Evolutionary conservation across 805 yeast genomes (phyloP).

Genomic region (Kluyveromyces siamensis): DNA sequence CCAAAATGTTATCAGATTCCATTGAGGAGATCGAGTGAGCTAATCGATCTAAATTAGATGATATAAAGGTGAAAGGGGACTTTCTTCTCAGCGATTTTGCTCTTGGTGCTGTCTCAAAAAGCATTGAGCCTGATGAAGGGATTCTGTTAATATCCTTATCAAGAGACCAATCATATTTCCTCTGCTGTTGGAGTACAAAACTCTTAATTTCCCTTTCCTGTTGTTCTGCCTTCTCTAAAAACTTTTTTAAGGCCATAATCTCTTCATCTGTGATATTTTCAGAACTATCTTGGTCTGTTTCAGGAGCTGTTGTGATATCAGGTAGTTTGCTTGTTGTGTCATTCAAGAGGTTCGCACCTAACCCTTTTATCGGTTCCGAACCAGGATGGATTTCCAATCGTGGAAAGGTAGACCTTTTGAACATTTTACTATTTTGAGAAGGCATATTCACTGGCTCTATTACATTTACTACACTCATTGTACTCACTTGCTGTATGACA

Average conservation of each 20-base stretch:
- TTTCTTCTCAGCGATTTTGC: not conserved
- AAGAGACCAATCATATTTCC: slow-evolving; percentile 19
- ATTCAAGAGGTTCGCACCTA: not conserved
- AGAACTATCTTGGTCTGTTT: too few species aligned
- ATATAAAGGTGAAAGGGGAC: not conserved
- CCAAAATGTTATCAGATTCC: slow-evolving; percentile 2
- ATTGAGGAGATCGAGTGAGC: not conserved
- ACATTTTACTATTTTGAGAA: not conserved
- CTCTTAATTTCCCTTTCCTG: slow-evolving; percentile 14
- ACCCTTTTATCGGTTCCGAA: not conserved
- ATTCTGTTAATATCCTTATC: slow-evolving; percentile 1
- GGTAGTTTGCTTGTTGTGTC: not conserved
- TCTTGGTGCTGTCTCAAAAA: slow-evolving; percentile 7
- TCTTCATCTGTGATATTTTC: slow-evolving; percentile 5
- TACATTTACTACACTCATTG: slow-evolving; percentile 8
- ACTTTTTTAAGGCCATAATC: slow-evolving; percentile 11
- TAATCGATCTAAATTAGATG: not conserved
- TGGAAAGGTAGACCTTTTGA: not conserved
- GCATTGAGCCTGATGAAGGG: slow-evolving; percentile 12
- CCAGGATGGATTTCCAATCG: not conserved
- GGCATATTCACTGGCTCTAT: slow-evolving; percentile 4
- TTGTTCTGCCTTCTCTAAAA: slow-evolving; percentile 14
- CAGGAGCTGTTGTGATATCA: not conserved
- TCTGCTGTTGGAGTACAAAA: slow-evolving; percentile 13
- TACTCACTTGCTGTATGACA: slow-evolving; percentile 6